A percentile compares a stretch with the other conserved stretches of the same genome.
These are phyloP conservation scores for Gossypium arboreum DNA, from an alignment of 345 rosid genomes.

Conservation along the genomic window DNA sequence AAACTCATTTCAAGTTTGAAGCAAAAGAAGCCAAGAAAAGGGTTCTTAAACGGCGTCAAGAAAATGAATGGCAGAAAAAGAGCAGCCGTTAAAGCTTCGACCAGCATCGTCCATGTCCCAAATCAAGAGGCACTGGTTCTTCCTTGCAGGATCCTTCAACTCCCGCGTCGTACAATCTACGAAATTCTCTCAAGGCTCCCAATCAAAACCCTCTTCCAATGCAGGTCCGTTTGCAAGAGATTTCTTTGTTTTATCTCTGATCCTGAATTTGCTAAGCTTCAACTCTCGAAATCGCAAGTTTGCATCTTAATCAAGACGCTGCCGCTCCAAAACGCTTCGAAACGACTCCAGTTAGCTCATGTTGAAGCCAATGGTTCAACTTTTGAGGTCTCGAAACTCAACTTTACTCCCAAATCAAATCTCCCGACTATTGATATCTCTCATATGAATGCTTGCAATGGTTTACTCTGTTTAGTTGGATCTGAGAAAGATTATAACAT, in stretches of 20 bases:
- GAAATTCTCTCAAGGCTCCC: conserved; percentile 16
- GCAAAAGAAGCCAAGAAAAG: neutral
- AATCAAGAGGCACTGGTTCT: neutral
- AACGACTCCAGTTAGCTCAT: conserved; percentile 12
- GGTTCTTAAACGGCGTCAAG: neutral
- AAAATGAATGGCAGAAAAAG: neutral
- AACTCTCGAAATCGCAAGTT: conserved; percentile 6
- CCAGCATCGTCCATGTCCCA: neutral
- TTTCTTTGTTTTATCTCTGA: conserved; percentile 13
- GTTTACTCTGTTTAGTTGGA: conserved; percentile 15
- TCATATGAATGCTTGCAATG: conserved; percentile 18
- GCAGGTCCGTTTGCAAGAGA: conserved; percentile 13
- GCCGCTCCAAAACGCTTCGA: conserved; percentile 2
- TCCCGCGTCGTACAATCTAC: conserved; percentile 1
- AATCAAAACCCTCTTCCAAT: conserved; percentile 6
- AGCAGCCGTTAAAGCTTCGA: neutral
- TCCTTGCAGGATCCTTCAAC: conserved; percentile 10
- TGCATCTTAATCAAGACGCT: conserved; percentile 15
- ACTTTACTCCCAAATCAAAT: neutral
- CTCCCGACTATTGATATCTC: conserved; percentile 10
- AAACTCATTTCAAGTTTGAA: neutral
- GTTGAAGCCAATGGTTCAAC: neutral
- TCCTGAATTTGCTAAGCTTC: conserved; percentile 17
- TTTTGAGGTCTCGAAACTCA: conserved; percentile 1
- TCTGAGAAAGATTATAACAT: conserved; percentile 7